These are phyloP conservation scores for Cryptococcus hybrid DNA, from an alignment of 1,284 basidiomycete species.

Conservation along the genomic window DNA sequence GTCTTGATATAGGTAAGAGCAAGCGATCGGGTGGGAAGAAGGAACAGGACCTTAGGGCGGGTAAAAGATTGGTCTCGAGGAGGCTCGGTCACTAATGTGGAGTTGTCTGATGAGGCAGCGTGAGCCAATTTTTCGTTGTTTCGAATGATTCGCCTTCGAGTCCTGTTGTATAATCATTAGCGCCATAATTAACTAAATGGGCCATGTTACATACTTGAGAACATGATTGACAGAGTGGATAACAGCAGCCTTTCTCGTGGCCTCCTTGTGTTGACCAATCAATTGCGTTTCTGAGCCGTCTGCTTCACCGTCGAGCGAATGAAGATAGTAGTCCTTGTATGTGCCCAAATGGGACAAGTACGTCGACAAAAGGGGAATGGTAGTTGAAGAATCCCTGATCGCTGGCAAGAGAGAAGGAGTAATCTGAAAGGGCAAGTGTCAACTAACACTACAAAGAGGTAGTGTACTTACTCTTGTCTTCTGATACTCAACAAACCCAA, in stretches of 20 bases:
- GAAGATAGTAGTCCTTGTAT: slow-evolving; percentile 71
- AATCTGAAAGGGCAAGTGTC: slow-evolving; percentile 54
- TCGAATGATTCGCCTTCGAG: slow-evolving; percentile 83
- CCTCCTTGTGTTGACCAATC: slow-evolving; percentile 45
- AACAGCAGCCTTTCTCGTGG: slow-evolving; percentile 63
- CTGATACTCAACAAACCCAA: slow-evolving; percentile 19
- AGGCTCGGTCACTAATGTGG: slow-evolving; percentile 58
- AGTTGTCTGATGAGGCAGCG: slow-evolving; percentile 41
- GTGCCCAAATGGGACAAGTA: slow-evolving; percentile 56
- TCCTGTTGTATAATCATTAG: slow-evolving; percentile 56
- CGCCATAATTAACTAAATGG: neutral
- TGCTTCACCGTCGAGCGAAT: slow-evolving; percentile 57
- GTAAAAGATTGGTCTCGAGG: slow-evolving; percentile 97
- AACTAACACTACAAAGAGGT: neutral
- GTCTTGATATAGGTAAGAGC: slow-evolving; percentile 72
- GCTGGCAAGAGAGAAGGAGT: slow-evolving; percentile 60
- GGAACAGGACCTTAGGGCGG: slow-evolving; percentile 86
- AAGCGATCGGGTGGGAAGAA: slow-evolving; percentile 88
- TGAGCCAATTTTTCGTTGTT: slow-evolving; percentile 87
- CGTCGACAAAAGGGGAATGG: slow-evolving; percentile 56
- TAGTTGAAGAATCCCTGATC: slow-evolving; percentile 53
- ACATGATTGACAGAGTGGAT: slow-evolving; percentile 82
- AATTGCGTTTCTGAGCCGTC: slow-evolving; percentile 40
- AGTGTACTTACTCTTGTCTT: slow-evolving; percentile 35
- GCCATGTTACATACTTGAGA: slow-evolving; percentile 61